Conservation (phyloP, 2,329 filamentous ascomycete genomes). For the Colletotrichum brevisporum region DNA sequence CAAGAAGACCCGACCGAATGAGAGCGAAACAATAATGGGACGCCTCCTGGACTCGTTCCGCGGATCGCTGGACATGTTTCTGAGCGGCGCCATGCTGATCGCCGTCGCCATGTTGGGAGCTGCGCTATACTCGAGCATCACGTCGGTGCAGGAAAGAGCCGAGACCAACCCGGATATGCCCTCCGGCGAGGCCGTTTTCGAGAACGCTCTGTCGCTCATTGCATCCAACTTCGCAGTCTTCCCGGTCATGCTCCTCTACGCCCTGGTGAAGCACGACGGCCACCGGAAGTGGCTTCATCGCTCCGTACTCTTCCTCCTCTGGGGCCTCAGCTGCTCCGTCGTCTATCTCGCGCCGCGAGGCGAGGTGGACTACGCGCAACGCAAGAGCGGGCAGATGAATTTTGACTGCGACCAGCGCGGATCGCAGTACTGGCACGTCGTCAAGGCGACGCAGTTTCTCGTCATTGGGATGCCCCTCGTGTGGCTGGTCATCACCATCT, state of each 20-base stretch:
- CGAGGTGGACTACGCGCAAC: constrained; percentile 23
- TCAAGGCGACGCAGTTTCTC: constrained; percentile 34
- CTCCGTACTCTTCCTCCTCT: constrained; percentile 26
- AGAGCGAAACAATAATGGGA: constrained; percentile 7
- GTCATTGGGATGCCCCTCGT: constrained; percentile 27
- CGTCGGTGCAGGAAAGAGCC: constrained; percentile 3
- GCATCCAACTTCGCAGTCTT: constrained; percentile 37
- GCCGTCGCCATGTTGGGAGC: constrained; percentile 38
- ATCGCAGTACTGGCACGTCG: constrained; percentile 36
- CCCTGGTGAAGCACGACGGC: constrained; percentile 34
- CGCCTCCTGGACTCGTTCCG: constrained; percentile 37
- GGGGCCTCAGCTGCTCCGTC: constrained; percentile 30
- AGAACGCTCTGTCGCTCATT: constrained; percentile 27
- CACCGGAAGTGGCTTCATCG: constrained; percentile 39
- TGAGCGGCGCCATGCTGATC: constrained; percentile 35
- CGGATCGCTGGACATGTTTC: constrained; percentile 37
- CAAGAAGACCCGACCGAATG: constrained; percentile 13
- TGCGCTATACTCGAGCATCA: constrained; percentile 24
- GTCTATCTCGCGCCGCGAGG: constrained; percentile 32
- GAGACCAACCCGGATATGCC: constrained; percentile 30
- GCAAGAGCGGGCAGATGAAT: constrained; percentile 33
- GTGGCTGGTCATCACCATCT: constrained; percentile 23
- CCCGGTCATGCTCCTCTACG: constrained; percentile 39
- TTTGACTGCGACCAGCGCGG: constrained; percentile 38
- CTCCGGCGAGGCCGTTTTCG: constrained; percentile 23